Base-by-base conservation (phyloP, 2,329 filamentous ascomycete genomes). In the Colletotrichum endophyticum region DNA sequence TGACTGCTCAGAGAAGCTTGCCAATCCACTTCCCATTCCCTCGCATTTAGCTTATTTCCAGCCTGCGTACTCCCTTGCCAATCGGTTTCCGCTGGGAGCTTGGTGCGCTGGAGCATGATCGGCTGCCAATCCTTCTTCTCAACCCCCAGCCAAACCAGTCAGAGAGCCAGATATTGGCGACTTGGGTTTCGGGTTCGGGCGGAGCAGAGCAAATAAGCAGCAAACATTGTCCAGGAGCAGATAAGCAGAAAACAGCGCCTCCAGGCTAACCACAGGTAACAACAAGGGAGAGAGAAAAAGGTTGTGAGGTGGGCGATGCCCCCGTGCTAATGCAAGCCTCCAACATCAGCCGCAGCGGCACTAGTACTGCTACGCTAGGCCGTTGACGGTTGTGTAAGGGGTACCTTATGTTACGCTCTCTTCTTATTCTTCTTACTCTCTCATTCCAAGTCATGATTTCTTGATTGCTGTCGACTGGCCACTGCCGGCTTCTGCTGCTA, bases 271-370 rank as follows among this genome's bases (percentile, higher is more conserved):
- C 25, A 22, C 61, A 63, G 32, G 30, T 12, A 25, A 25, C 9
- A 61, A 32, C 27, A 61, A 30, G 22, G 30, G 30, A 61, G 15
- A 28, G 57, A 61, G 36, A 16, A 9, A 12, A 15, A 28, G 34
- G 36, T 27, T 27, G 34, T 57, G 44, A 30, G 44, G 34, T 72
- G 62, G 39, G 61, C 70, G 39, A 34, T 66, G 70, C 62, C 70
- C 34, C 49, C 22, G 30, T 53, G 61, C 53, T 69, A 44, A 39
- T 28, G 66, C 66, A 61, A 39, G 30, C 44, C 66, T 32, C 68
- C 36, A 63, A 8, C 44, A 64, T 69, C 70, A 73, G 73, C 73
- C 63, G 73, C 73, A 69, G 68, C 64, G 70, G 27, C 70, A 68
- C 70, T 59, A 75, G 56, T 39, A 27, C 62, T 27, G 63, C 28